Conservation (phyloP, 345 rosid genomes). For the Corchorus olitorius region DNA sequence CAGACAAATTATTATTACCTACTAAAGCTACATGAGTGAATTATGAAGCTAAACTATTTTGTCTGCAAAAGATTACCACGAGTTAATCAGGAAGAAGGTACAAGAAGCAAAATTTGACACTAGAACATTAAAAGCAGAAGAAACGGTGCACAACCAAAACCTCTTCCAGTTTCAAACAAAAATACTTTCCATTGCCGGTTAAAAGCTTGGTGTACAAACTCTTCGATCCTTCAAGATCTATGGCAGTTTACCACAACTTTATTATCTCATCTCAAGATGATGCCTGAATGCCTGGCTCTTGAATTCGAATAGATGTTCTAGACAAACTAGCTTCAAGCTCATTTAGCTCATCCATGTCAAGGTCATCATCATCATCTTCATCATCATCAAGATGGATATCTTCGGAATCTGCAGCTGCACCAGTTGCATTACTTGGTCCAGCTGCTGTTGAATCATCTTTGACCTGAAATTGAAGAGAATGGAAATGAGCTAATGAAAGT, state of each 20-base stretch:
- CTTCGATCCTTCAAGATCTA: background rate
- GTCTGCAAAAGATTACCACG: background rate
- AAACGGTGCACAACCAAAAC: background rate
- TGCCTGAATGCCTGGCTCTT: slow-evolving; percentile 37
- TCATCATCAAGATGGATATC: slow-evolving; percentile 18
- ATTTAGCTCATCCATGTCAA: slow-evolving; percentile 77
- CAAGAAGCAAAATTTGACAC: slow-evolving; percentile 12
- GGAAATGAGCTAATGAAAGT: background rate
- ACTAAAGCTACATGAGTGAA: background rate
- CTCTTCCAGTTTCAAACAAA: background rate
- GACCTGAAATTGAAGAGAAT: slow-evolving; percentile 29
- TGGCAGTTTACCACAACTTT: background rate
- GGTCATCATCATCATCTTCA: slow-evolving; percentile 38
- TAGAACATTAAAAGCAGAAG: background rate
- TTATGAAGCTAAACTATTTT: background rate
- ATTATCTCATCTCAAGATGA: slow-evolving; percentile 26
- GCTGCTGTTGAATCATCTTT: slow-evolving; percentile 27
- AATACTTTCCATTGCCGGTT: background rate
- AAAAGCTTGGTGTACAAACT: slow-evolving; percentile 5
- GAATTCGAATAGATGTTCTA: slow-evolving; percentile 61
- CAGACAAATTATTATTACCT: background rate
- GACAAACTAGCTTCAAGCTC: slow-evolving; percentile 86
- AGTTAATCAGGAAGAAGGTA: background rate
- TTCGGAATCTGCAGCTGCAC: slow-evolving; percentile 28
- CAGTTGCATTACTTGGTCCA: slow-evolving; percentile 34